phyloP scores from a whole-genome alignment of 1,284 basidiomycete genomes.

The Veloboletus limbatus region DNA sequence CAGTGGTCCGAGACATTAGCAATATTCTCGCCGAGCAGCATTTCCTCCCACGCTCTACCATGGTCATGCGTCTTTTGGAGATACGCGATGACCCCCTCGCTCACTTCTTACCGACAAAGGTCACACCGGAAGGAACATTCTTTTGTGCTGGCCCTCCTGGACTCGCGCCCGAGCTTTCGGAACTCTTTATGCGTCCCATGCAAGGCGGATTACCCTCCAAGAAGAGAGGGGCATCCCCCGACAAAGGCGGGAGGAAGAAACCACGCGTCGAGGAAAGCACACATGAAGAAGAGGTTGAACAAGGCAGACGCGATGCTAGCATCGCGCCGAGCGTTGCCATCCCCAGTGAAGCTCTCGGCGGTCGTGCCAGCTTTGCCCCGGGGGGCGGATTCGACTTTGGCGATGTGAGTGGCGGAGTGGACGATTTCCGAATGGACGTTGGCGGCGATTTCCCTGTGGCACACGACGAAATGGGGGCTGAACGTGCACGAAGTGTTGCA shows the following conservation, averaged over 20 bases:
- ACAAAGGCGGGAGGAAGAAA: slow-evolving; percentile 61
- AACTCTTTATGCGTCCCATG: slow-evolving; percentile 82
- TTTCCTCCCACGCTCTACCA: slow-evolving; percentile 79
- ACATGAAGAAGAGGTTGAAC: slow-evolving; percentile 61
- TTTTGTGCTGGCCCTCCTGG: slow-evolving; percentile 82
- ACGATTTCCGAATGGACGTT: slow-evolving; percentile 68
- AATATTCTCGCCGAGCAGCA: slow-evolving; percentile 76
- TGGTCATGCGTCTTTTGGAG: slow-evolving; percentile 78
- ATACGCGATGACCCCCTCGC: slow-evolving; percentile 83
- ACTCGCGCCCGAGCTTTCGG: slow-evolving; percentile 74
- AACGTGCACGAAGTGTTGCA: slow-evolving; percentile 37
- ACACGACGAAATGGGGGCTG: slow-evolving; percentile 27
- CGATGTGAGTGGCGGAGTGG: slow-evolving; percentile 49
- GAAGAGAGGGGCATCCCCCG: slow-evolving; percentile 52
- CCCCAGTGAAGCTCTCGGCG: slow-evolving; percentile 50
- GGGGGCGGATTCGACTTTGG: slow-evolving; percentile 57
- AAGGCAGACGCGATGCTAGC: slow-evolving; percentile 62
- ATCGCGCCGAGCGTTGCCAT: slow-evolving; percentile 54
- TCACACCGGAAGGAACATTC: slow-evolving; percentile 66
- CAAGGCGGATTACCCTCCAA: slow-evolving; percentile 46
- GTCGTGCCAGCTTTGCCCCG: slow-evolving; percentile 48
- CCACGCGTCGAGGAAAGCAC: slow-evolving; percentile 49
- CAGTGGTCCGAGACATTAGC: slow-evolving; percentile 63
- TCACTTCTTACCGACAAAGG: slow-evolving; percentile 81
- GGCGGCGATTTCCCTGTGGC: slow-evolving; percentile 32